Evolutionary conservation across 164 flowering plant genomes (phyloP).

Genomic region (Brasenia schreberi): DNA sequence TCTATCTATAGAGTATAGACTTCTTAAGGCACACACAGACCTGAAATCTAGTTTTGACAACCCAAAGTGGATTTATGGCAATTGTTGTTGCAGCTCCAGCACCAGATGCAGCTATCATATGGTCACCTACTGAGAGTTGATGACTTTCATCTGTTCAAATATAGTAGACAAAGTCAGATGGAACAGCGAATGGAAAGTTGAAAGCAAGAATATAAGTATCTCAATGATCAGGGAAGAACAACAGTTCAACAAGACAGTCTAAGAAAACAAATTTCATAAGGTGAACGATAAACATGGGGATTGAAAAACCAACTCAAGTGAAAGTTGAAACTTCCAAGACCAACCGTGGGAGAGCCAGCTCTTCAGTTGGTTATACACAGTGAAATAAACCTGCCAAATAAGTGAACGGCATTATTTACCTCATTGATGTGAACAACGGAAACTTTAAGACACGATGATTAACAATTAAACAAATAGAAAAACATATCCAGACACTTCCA

Average conservation of each 20-base stretch:
- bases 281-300: neutral
- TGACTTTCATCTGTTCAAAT: constrained; percentile 40
- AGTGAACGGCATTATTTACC: neutral
- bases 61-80: constrained; percentile 96
- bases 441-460: no score
- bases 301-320: neutral
- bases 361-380: constrained; percentile 83
- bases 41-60: constrained; percentile 95
- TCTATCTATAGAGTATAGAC: neutral
- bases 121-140: constrained; percentile 76
- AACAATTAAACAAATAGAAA: neutral
- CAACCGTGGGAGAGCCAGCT: constrained; percentile 67
- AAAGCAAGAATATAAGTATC: neutral
- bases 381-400: constrained; percentile 75
- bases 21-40: constrained; percentile 22
- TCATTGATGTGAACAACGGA: no score
- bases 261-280: neutral
- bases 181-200: neutral
- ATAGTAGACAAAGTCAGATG: constrained; percentile 2
- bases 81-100: constrained; percentile 93
- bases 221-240: neutral
- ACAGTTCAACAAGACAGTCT: neutral
- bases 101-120: constrained; percentile 86
- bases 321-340: constrained; percentile 9
- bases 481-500: no score